Evolutionary conservation across 2,329 filamentous ascomycete species (phyloP), one percentile per base, ranked within the genome.

Genomic region (Exophiala oligosperma): DNA sequence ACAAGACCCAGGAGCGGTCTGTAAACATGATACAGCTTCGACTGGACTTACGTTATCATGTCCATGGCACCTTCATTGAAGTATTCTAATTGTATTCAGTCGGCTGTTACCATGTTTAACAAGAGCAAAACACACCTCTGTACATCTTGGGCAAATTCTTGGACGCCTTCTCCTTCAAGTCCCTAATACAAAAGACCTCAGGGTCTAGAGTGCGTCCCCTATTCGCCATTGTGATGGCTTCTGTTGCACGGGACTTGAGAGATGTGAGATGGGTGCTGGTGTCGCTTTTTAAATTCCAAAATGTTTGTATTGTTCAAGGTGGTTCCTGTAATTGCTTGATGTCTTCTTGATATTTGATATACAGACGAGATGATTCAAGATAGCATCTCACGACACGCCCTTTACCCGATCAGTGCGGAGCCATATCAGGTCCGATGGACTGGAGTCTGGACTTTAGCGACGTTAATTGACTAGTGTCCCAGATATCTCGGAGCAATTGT

Each of bases 61-160:
- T 82, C 80, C 71, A 83, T 83, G 4, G 81, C 79, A 4, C 82
- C 82, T 59, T 79, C 81, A 66, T 84, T 84, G 68, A 79, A 84
- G 70, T 83, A 84, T 51, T 83, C 81, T 77, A 59, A 26, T 8
- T 32, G 24, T 21, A 32, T 49, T 44, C 28, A 51, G 43, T 24
- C 1, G 32, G 32, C 17, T 43, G 40, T 3, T 5, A 43, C 4
- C n/a, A 26, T 35, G 2, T 2, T 52, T 21, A 7, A 9, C 32
- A 37, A 41, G 24, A 8, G 14, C 21, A 17, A 8, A 26, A 24
- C 32, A 24, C 49, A 62, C 60, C 60, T 44, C 57, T 49, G 54
- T 57, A 55, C 54, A 57, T 50, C 57, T 57, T 60, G 4, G 56
- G 52, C 17, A 64, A 44, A 23, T 55, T 57, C 50, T 60, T 56